A percentile compares a stretch with the other conserved stretches of the same genome.
Evolutionary conservation across 768 basidiomycete genomes (phyloP).

Genomic region (Royoungia palumana): DNA sequence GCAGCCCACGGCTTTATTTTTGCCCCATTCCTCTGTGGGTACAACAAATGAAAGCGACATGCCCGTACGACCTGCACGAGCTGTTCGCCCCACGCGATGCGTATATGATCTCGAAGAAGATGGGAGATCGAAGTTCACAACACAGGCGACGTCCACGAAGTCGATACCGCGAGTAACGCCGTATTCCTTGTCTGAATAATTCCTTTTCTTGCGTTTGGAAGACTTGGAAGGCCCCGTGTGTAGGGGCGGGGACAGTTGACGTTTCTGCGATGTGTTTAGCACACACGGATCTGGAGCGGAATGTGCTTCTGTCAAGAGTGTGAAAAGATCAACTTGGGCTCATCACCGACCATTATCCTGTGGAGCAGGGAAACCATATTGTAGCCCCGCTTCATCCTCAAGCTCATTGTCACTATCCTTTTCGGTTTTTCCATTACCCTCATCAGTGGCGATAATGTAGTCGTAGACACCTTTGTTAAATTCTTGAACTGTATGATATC

Average conservation of each 20-base stretch:
- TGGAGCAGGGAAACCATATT: background rate
- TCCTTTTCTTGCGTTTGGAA: constrained; percentile 52
- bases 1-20: constrained; percentile 68
- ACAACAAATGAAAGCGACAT: constrained; percentile 91
- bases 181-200: constrained; percentile 69
- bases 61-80: constrained; percentile 91
- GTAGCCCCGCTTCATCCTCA: constrained; percentile 31
- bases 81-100: constrained; percentile 94
- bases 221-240: constrained; percentile 36
- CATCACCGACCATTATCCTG: constrained; percentile 32
- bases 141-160: constrained; percentile 94
- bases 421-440: constrained; percentile 58
- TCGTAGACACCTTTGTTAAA: constrained; percentile 99
- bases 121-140: constrained; percentile 98
- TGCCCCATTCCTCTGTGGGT: constrained; percentile 62
- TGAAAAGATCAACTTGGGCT: constrained; percentile 24
- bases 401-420: constrained; percentile 48
- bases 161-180: constrained; percentile 95
- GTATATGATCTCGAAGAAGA: constrained; percentile 83
- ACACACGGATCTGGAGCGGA: constrained; percentile 11
- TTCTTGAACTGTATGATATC: constrained; percentile 96
- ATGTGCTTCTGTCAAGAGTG: constrained; percentile 42
- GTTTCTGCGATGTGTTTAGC: constrained; percentile 41
- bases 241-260: constrained; percentile 52
- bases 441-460: constrained; percentile 97